Evolutionary conservation across 495 filamentous ascomycete genomes (phyloP).

Genomic region (Neurospora sublineolata): DNA sequence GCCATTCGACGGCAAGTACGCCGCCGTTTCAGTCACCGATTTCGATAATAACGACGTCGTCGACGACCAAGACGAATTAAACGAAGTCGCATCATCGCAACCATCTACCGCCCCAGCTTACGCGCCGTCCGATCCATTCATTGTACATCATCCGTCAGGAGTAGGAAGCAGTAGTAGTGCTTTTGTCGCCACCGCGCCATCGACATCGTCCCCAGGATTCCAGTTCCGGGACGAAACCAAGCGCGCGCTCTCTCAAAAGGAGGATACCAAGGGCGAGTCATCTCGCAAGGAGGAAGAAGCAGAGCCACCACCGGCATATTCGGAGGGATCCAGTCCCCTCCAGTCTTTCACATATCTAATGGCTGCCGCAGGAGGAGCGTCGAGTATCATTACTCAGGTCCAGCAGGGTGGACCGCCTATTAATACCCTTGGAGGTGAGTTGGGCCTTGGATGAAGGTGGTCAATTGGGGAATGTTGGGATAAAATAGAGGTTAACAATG

Average conservation of each 20-base stretch:
- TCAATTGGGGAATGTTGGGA: conserved; percentile 3
- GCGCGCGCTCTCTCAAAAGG: conserved; percentile 48
- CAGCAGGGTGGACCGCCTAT: conserved; percentile 84
- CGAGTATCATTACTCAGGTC: conserved; percentile 98
- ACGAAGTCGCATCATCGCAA: neutral
- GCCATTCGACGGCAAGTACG: conserved; percentile 37
- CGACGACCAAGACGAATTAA: conserved; percentile 1
- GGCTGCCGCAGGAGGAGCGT: conserved; percentile 89
- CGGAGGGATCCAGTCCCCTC: conserved; percentile 85
- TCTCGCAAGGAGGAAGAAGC: conserved; percentile 60
- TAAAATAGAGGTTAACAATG: neutral
- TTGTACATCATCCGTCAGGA: neutral
- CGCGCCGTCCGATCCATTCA: conserved; percentile 23
- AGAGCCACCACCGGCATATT: conserved; percentile 92
- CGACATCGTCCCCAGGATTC: conserved; percentile 17
- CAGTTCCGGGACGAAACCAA: conserved; percentile 58
- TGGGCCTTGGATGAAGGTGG: neutral
- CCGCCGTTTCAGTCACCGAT: conserved; percentile 21
- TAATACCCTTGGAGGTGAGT: conserved; percentile 75
- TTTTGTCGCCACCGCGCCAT: conserved; percentile 25
- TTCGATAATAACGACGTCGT: conserved; percentile 23
- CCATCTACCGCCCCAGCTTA: conserved; percentile 51
- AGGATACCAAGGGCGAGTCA: conserved; percentile 64
- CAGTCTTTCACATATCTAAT: conserved; percentile 93
- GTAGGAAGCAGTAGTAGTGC: neutral